These are phyloP conservation scores for Aspergillus incahuasiensis DNA, from an alignment of 495 filamentous ascomycete species.

Conservation along the genomic window DNA sequence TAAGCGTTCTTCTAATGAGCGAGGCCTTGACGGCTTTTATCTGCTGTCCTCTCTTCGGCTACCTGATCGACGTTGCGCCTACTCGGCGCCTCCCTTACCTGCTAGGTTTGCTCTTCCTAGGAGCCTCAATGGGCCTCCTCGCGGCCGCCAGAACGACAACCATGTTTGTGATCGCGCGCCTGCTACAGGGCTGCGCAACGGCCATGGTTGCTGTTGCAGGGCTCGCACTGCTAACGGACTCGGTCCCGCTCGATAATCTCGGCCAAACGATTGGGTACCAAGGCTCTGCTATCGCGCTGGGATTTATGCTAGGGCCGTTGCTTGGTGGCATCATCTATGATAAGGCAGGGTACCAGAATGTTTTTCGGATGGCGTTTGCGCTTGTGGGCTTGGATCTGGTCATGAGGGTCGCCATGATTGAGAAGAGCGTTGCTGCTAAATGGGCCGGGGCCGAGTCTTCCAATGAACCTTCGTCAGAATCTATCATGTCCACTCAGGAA, in stretches of 20 bases:
- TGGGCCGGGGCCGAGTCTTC: slow-evolving; percentile 8
- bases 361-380: slow-evolving; percentile 55
- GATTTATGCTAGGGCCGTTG: slow-evolving; percentile 45
- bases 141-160: slow-evolving; percentile 46
- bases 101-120: slow-evolving; percentile 50
- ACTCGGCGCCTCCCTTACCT: slow-evolving; percentile 53
- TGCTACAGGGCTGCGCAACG: slow-evolving; percentile 58
- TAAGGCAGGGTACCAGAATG: slow-evolving; percentile 53
- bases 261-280: slow-evolving; percentile 50
- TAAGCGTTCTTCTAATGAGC: slow-evolving; percentile 49
- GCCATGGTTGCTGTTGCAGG: slow-evolving; percentile 63
- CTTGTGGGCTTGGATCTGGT: slow-evolving; percentile 57
- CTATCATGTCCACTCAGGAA: neutral
- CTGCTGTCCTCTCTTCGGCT: slow-evolving; percentile 52
- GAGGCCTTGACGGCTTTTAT: slow-evolving; percentile 56
- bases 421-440: slow-evolving; percentile 48
- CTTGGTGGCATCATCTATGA: slow-evolving; percentile 60
- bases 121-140: slow-evolving; percentile 54
- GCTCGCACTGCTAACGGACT: slow-evolving; percentile 55
- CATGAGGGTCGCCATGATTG: slow-evolving; percentile 59
- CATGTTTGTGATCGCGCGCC: slow-evolving; percentile 50
- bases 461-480: neutral
- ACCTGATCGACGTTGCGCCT: slow-evolving; percentile 49
- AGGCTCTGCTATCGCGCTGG: slow-evolving; percentile 28
- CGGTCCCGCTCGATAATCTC: slow-evolving; percentile 52